Evolutionary conservation across 2,329 filamentous ascomycete species (phyloP).

Genomic region (Talaromyces sp.): DNA sequence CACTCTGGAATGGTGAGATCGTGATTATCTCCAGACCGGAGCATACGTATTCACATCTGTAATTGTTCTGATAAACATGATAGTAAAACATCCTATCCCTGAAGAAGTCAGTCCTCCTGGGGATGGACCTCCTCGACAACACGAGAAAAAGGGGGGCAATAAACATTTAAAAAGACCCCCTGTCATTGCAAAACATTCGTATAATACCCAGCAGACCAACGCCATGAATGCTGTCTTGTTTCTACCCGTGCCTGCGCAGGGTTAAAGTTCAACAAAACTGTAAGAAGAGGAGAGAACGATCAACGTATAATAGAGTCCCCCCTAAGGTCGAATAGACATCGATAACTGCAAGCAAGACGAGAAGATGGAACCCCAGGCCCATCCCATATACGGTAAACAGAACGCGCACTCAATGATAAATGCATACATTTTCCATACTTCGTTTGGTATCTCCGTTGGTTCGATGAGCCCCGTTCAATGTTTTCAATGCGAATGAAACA

Average conservation of each 20-base stretch:
- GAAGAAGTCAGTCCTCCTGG: neutral
- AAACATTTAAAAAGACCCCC: neutral
- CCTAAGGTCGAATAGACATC: neutral
- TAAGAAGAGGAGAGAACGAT: neutral
- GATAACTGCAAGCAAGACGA: neutral
- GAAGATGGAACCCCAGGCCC: neutral
- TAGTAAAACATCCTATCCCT: neutral
- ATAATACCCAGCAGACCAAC: constrained; percentile 4
- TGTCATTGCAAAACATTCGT: constrained; percentile 1
- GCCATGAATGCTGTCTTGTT: constrained; percentile 12
- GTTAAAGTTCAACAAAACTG: neutral
- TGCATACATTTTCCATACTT: constrained; percentile 15
- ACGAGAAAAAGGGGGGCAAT: neutral
- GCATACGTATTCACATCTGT: constrained; percentile 17
- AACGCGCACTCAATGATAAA: constrained; percentile 23
- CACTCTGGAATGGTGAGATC: neutral
- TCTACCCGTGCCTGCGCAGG: neutral
- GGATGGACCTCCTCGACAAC: neutral
- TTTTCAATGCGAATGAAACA: constrained; percentile 12
- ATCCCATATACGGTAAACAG: constrained; percentile 4
- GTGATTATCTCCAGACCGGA: constrained; percentile 5
- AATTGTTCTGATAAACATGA: neutral
- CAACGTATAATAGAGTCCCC: constrained; percentile 2
- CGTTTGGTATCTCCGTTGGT: constrained; percentile 3
- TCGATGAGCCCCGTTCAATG: neutral